Percentiles rank a stretch among this genome's conserved stretches.
Evolutionary conservation across 352 stramenopile species (phyloP).

Genomic region (Pythium oligandrum): DNA sequence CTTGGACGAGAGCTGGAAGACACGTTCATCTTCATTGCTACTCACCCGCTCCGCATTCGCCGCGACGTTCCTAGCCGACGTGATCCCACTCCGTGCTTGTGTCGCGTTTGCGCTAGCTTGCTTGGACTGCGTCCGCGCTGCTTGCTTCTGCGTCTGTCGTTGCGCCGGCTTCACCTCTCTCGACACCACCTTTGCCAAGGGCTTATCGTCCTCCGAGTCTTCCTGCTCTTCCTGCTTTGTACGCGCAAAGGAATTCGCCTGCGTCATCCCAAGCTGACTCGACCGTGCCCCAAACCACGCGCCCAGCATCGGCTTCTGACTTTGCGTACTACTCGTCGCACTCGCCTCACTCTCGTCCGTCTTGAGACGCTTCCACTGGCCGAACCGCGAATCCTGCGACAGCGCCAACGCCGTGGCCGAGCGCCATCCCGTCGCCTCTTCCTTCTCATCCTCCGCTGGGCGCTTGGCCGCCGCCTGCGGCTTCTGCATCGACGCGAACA

Average conservation of each 20-base stretch:
- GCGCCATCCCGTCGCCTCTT: no score
- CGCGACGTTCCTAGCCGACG: background rate
- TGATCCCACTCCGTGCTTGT: background rate
- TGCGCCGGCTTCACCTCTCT: conserved; percentile 9
- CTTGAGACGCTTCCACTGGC: conserved; percentile 6
- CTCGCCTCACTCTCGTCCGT: background rate
- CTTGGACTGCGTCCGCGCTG: conserved; percentile 1
- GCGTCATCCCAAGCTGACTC: background rate
- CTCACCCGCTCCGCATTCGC: background rate
- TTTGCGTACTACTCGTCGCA: background rate
- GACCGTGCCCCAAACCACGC: conserved; percentile 6
- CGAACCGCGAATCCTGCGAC: no score
- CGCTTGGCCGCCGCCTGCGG: no score
- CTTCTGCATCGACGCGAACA: no score
- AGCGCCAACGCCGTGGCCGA: no score
- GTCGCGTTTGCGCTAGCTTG: conserved; percentile 1
- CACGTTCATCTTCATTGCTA: conserved; percentile 19
- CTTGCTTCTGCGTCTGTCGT: conserved; percentile 3
- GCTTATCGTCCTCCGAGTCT: conserved; percentile 10
- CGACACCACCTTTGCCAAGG: conserved; percentile 1
- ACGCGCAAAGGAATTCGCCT: background rate
- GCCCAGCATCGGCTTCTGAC: conserved; percentile 8
- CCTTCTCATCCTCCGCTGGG: no score
- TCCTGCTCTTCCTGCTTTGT: background rate
- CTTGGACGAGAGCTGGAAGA: conserved; percentile 58